Conservation (phyloP, 192 early-diverging fungal genomes). For the Thamnidium elegans region DNA sequence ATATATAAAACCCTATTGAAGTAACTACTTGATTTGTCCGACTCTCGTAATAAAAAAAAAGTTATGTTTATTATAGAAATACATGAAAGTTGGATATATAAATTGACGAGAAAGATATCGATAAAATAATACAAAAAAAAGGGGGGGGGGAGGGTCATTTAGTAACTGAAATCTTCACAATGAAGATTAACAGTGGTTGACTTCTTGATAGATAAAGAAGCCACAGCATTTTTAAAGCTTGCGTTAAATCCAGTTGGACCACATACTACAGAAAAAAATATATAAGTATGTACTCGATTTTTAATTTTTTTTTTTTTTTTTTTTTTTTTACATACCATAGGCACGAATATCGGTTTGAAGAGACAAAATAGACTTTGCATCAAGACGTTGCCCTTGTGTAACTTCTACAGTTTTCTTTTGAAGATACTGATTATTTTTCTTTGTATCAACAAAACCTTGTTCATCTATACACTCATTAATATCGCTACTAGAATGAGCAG, state of each 20-base stretch:
- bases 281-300: background rate
- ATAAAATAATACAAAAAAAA: too few species aligned
- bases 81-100: too few species aligned
- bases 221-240: conserved; percentile 24
- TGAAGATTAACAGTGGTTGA: conserved; percentile 9
- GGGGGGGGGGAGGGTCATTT: background rate
- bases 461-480: conserved; percentile 1
- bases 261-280: conserved; percentile 27
- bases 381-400: background rate
- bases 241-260: conserved; percentile 25
- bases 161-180: conserved; percentile 28
- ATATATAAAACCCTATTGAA: too few species aligned
- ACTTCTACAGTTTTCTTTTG: too few species aligned
- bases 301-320: conserved; percentile 5
- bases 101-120: too few species aligned
- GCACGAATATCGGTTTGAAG: background rate
- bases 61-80: too few species aligned
- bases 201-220: background rate
- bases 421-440: background rate
- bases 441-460: background rate
- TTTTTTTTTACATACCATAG: background rate
- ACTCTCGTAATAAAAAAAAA: too few species aligned
- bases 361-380: background rate
- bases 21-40: too few species aligned
- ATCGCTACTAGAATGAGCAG: background rate